Conservation (phyloP, 805 yeast genomes). For the Starmerella stellata region DNA sequence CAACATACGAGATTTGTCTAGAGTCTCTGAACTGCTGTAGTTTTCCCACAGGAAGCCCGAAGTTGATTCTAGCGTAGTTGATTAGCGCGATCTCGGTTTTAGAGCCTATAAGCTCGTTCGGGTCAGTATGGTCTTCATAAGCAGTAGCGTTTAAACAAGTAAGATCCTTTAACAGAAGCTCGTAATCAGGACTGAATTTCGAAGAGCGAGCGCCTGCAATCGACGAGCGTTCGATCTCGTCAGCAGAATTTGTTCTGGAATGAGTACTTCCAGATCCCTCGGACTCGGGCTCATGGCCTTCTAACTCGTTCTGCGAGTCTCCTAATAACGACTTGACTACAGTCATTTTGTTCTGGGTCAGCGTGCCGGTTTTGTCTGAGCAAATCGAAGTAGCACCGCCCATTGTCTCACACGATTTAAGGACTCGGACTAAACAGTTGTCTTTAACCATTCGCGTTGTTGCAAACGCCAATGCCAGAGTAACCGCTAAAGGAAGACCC, state of each 20-base stretch:
- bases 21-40: constrained; percentile 33
- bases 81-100: constrained; percentile 88
- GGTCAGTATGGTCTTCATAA: constrained; percentile 35
- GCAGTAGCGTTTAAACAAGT: constrained; percentile 74
- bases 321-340: constrained; percentile 62
- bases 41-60: constrained; percentile 27
- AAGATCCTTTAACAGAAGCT: constrained; percentile 31
- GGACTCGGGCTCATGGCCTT: background rate
- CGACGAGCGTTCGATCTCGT: background rate
- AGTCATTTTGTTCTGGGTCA: constrained; percentile 85
- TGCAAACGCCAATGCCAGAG: constrained; percentile 91
- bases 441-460: constrained; percentile 96
- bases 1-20: constrained; percentile 39
- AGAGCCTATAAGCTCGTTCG: constrained; percentile 66
- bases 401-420: constrained; percentile 93
- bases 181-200: background rate
- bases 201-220: background rate
- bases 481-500: constrained; percentile 93
- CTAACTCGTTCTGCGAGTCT: constrained; percentile 19
- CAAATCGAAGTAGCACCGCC: constrained; percentile 96
- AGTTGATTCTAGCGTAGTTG: constrained; percentile 40
- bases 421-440: constrained; percentile 84
- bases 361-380: constrained; percentile 93
- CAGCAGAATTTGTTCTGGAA: background rate
- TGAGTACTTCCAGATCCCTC: background rate